phyloP scores from a whole-genome alignment of 257 asterid genomes.

The Jasminum sambac region DNA sequence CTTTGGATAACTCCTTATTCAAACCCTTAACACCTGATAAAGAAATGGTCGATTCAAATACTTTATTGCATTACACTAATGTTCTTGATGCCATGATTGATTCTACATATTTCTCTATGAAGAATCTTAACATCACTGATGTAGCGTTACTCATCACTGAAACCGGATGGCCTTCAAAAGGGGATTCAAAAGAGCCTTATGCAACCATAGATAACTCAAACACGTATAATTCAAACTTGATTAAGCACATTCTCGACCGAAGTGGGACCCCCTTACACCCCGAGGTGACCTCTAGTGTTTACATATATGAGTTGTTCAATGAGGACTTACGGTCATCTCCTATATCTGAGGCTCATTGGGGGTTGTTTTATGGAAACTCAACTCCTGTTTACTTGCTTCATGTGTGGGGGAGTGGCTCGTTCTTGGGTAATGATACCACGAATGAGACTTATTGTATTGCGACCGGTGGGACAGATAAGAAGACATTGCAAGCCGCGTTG shows the following conservation, averaged over 20 bases:
- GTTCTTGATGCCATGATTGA: conserved; percentile 95
- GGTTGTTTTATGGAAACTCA: conserved; percentile 76
- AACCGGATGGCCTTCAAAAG: conserved; percentile 96
- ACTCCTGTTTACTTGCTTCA: conserved; percentile 95
- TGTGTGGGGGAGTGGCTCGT: conserved; percentile 84
- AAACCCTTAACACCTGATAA: conserved; percentile 93
- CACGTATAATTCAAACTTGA: conserved; percentile 85
- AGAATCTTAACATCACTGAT: conserved; percentile 75
- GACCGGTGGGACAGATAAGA: conserved; percentile 60
- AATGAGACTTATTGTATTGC: conserved; percentile 86
- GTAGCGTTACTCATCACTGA: conserved; percentile 81
- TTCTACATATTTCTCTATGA: conserved; percentile 90
- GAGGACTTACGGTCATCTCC: conserved; percentile 96
- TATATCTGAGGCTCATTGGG: conserved; percentile 91
- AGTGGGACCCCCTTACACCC: conserved; percentile 93
- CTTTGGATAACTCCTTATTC: conserved; percentile 78
- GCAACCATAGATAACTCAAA: conserved; percentile 87
- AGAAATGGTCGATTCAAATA: conserved; percentile 96
- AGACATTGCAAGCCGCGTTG: conserved; percentile 83
- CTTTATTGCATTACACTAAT: conserved; percentile 84
- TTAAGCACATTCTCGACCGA: conserved; percentile 72
- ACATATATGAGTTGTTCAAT: conserved; percentile 84
- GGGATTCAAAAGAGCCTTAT: conserved; percentile 90
- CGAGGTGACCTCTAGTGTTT: conserved; percentile 74
- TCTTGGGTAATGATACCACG: conserved; percentile 90